Evolutionary conservation across 108 stramenopile genomes (phyloP), one percentile per base, ranked within the genome.

Genomic region (Skeletonema menzelii): DNA sequence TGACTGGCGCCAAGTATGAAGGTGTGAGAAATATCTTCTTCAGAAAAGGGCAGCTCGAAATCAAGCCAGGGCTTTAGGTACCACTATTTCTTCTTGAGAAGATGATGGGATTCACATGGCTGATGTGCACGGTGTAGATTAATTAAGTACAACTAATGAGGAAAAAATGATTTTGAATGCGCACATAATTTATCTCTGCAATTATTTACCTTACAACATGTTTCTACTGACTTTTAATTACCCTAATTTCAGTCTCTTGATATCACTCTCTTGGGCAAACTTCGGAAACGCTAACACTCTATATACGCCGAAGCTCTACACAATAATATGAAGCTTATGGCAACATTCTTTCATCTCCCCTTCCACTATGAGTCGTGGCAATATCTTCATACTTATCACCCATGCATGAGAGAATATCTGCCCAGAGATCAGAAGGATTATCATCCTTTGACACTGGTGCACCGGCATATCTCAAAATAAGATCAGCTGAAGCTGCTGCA

Each of bases 381-480:
- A 94, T 85, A 26, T 84, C 73, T 31, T 74, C 90, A 77, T 79
- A 91, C 26, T 90, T 86, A 20, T 74, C 90, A 28, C 93, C 93
- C 90, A 94, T 88, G 75, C 89, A 90, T 22, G 84, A 67, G 61
- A 94, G 76, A 76, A 94, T 82, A 75, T 94, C 93, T 28, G 85
- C 73, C 93, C 93, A 94, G 67, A 94, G 77, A 68, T 94, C 93
- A 24, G 76, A 67, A 8, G 76, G 35, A 68, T 91, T 87, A 56
- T 94, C 93, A 65, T 89, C 88, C 28, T 83, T 75, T 20, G 86
- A 82, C 1, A 79, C 66, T 10, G 84, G 86, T 53, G 90, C 93
- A 46, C 91, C 90, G 20, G 94, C 91, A 78, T 95, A 92, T 40
- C 94, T 84, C 71, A 95, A 67, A 56, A 95, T 80, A 31, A 92